A percentile compares a stretch with the other conserved stretches of the same genome.
These are phyloP conservation scores for Alternaria panax DNA, from an alignment of 2,329 filamentous ascomycete species.

Conservation along the genomic window DNA sequence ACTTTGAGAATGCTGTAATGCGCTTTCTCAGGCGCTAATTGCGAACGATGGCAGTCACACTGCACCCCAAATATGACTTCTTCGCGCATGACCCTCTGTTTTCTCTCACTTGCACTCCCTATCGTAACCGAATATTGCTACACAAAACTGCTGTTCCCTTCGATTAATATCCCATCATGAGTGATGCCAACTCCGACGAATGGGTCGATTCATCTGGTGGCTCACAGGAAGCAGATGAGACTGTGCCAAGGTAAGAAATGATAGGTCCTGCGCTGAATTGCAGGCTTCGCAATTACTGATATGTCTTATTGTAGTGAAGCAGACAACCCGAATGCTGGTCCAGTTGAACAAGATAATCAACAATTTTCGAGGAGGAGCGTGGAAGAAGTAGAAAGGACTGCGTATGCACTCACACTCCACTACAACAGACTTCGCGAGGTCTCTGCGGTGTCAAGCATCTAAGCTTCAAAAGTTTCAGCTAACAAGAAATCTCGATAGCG, in stretches of 20 bases:
- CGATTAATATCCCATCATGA: neutral
- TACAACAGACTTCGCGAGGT: neutral
- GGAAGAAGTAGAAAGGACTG: slow-evolving; percentile 9
- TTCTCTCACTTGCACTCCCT: neutral
- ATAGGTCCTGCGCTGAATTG: neutral
- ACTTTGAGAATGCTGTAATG: neutral
- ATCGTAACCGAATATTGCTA: neutral
- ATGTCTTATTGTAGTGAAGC: neutral
- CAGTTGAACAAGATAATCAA: neutral
- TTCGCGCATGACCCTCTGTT: neutral
- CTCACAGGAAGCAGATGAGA: neutral
- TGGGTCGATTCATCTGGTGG: slow-evolving; percentile 2
- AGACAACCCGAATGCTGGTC: neutral
- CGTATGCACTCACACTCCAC: slow-evolving; percentile 1
- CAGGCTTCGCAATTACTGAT: neutral
- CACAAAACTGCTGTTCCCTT: neutral
- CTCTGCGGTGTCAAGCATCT: neutral
- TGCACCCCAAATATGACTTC: neutral
- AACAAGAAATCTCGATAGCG: neutral
- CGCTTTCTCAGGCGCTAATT: neutral
- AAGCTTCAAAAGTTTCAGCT: neutral
- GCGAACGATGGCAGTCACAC: neutral
- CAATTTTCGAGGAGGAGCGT: neutral
- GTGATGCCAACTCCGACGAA: slow-evolving; percentile 1
- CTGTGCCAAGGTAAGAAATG: neutral